Evolutionary conservation across 768 basidiomycete genomes (phyloP).

Genomic region (Steccherinum ochraceum): DNA sequence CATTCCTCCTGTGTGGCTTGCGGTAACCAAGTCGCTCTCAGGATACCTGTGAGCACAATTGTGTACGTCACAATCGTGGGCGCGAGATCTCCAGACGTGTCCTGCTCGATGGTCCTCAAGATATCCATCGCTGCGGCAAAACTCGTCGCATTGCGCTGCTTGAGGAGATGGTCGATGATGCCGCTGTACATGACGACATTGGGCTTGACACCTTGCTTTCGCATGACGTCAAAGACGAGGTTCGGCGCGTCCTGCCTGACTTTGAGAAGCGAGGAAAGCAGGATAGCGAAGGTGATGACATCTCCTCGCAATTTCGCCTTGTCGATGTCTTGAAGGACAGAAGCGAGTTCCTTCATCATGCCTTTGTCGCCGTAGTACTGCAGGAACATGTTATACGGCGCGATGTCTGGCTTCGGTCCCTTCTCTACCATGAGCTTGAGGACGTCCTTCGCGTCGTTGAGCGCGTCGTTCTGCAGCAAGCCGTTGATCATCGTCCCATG

Average conservation of each 20-base stretch:
- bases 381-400: constrained; percentile 80
- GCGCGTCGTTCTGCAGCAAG: constrained; percentile 38
- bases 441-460: constrained; percentile 29
- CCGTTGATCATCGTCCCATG: constrained; percentile 77
- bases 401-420: constrained; percentile 63
- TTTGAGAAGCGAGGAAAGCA: constrained; percentile 72
- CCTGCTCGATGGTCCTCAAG: constrained; percentile 68
- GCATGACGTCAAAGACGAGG: constrained; percentile 68
- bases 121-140: constrained; percentile 64
- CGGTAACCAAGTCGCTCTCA: constrained; percentile 50
- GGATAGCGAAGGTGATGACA: constrained; percentile 80
- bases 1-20: constrained; percentile 38
- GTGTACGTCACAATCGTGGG: constrained; percentile 87
- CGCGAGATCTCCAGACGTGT: constrained; percentile 28
- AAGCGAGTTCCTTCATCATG: constrained; percentile 57
- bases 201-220: constrained; percentile 62
- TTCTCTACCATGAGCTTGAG: constrained; percentile 31
- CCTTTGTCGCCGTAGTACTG: constrained; percentile 55
- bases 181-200: constrained; percentile 74
- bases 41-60: constrained; percentile 64
- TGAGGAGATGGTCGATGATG: constrained; percentile 72
- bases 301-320: constrained; percentile 57
- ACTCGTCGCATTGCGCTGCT: constrained; percentile 43
- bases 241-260: constrained; percentile 59
- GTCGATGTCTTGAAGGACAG: constrained; percentile 51